Conservation (phyloP, 2,329 filamentous ascomycete species). For the Exophiala dermatitidis region DNA sequence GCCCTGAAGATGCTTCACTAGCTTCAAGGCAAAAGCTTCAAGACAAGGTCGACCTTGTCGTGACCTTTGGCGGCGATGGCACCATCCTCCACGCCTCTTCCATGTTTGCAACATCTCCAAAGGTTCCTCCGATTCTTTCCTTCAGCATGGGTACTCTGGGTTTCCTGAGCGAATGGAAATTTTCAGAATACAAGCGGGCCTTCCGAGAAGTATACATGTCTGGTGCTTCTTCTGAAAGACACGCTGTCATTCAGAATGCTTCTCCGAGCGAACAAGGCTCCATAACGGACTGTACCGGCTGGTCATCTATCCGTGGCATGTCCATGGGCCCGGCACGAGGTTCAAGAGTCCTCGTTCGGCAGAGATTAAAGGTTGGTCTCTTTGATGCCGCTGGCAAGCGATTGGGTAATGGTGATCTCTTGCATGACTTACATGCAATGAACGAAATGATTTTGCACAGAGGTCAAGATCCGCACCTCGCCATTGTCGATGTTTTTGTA, state of each 20-base stretch:
- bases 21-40: constrained; percentile 42
- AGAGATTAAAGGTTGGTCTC: constrained; percentile 78
- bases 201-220: constrained; percentile 91
- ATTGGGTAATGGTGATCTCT: constrained; percentile 32
- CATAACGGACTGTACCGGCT: constrained; percentile 42
- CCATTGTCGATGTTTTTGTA: constrained; percentile 84
- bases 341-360: constrained; percentile 76
- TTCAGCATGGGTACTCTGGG: constrained; percentile 97
- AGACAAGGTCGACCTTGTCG: constrained; percentile 76
- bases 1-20: background rate
- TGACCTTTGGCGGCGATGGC: constrained; percentile 87
- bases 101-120: constrained; percentile 71
- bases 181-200: constrained; percentile 82
- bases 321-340: constrained; percentile 67
- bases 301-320: constrained; percentile 70
- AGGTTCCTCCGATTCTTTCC: constrained; percentile 82
- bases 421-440: constrained; percentile 60
- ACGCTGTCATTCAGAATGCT: constrained; percentile 38
- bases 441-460: constrained; percentile 95
- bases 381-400: constrained; percentile 59
- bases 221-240: constrained; percentile 48
- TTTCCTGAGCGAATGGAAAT: constrained; percentile 95
- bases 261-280: constrained; percentile 30
- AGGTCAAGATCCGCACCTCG: constrained; percentile 80
- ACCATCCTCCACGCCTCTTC: constrained; percentile 81